These are phyloP conservation scores for Knoxdaviesia proteae DNA, from an alignment of 2,329 filamentous ascomycete species.

Conservation along the genomic window DNA sequence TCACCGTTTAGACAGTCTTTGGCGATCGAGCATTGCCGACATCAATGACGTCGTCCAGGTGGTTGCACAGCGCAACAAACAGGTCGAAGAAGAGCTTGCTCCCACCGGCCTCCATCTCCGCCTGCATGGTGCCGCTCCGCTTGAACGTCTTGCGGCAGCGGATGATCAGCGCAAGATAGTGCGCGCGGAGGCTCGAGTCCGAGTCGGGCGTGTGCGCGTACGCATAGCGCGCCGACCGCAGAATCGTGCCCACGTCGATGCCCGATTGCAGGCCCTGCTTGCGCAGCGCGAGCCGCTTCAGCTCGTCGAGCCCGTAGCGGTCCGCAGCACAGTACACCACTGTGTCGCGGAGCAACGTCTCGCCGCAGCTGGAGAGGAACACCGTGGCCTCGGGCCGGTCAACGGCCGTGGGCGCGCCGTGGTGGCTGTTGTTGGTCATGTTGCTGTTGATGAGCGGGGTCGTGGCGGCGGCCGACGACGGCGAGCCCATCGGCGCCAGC, in stretches of 20 bases:
- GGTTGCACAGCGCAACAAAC: slow-evolving; percentile 96
- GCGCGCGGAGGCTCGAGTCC: slow-evolving; percentile 80
- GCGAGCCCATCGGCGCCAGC: too few relatives aligned
- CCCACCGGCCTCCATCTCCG: slow-evolving; percentile 86
- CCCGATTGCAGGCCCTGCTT: slow-evolving; percentile 89
- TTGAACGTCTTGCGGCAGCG: slow-evolving; percentile 95
- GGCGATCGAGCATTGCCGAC: slow-evolving; percentile 48
- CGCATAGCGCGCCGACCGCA: slow-evolving; percentile 82
- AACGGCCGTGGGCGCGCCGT: slow-evolving; percentile 21
- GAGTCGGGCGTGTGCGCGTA: slow-evolving; percentile 89
- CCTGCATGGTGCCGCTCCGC: slow-evolving; percentile 95
- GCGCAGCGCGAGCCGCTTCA: slow-evolving; percentile 76
- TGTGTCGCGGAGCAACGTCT: slow-evolving; percentile 73
- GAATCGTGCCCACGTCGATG: slow-evolving; percentile 78
- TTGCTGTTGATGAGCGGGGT: background rate
- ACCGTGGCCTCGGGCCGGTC: slow-evolving; percentile 42
- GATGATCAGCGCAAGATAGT: slow-evolving; percentile 94
- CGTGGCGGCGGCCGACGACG: too few relatives aligned
- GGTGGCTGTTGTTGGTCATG: slow-evolving; percentile 23
- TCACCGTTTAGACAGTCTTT: slow-evolving; percentile 27
- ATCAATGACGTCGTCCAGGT: slow-evolving; percentile 88
- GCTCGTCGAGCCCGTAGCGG: slow-evolving; percentile 73
- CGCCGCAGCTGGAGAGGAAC: slow-evolving; percentile 51
- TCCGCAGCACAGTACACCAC: slow-evolving; percentile 87
- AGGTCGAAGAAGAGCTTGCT: slow-evolving; percentile 92